phyloP scores from a whole-genome alignment of 2,329 filamentous ascomycete genomes.

The Coniochaeta prunicola region DNA sequence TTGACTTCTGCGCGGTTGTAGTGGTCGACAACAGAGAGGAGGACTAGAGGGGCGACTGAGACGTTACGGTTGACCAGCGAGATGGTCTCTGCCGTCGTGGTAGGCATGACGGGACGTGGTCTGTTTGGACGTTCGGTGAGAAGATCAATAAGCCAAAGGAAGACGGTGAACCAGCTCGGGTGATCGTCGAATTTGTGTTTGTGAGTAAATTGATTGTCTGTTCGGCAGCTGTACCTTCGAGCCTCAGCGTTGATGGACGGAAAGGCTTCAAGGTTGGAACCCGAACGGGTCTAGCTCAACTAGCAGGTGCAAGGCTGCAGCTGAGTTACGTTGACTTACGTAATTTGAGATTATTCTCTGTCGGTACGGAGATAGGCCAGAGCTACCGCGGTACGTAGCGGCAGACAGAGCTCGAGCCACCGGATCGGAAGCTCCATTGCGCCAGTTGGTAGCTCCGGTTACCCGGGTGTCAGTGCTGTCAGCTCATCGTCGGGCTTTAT shows the following conservation, averaged over 20 bases:
- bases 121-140: neutral
- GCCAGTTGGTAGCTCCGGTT: neutral
- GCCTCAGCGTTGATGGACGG: neutral
- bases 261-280: neutral
- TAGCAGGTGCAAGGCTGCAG: conserved; percentile 2
- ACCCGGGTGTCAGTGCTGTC: neutral
- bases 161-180: neutral
- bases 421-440: neutral
- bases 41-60: conserved; percentile 93
- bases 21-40: conserved; percentile 96
- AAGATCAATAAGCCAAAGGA: neutral
- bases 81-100: conserved; percentile 93
- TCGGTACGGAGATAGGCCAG: neutral
- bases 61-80: conserved; percentile 92
- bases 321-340: conserved; percentile 3
- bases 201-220: neutral
- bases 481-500: neutral
- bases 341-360: neutral
- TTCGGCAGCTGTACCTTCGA: neutral
- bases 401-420: neutral
- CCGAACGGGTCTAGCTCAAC: neutral
- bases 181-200: neutral
- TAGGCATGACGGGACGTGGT: conserved; percentile 57
- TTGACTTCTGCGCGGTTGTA: conserved; percentile 89
- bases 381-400: neutral